Evolutionary conservation across 208 protist genomes (phyloP), one percentile per base, ranked within the genome.

Genomic region (Borovskyia barvae): DNA sequence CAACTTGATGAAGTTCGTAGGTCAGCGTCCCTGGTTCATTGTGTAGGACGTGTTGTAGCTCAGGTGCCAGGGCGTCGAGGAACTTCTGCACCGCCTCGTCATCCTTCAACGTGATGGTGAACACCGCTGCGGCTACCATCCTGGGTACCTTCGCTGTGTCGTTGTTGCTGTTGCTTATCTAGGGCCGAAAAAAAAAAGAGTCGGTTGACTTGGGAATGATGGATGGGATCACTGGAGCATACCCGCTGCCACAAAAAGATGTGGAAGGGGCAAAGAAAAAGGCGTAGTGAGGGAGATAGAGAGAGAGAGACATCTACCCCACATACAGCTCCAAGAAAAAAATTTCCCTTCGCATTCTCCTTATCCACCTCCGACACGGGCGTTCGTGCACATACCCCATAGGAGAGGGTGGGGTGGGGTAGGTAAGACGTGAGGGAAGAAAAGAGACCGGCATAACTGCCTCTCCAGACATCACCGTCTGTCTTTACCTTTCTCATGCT

Each of bases 1-100:
- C 43, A 22, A 42, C 43, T 20, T 81, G 63, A 54, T 82, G 82
- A 1, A 93, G 69, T 58, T 93, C 86, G 48, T 88, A 88, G 48
- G 66, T 72, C 47, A 87, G 47, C 19, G 80, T 83, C 26, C 82
- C 82, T 7, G 86, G 86, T 67, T 90, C 82, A 47, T 79, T 66
- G 51, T 35, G 37, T 7, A 63, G 14, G 53, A 43, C 65, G 61
- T 82, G 51, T 26, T 73, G 60, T 48, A 77, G 80, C 41, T 85
- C 57, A 45, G 56, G 48, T 19, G 69, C 58, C 53, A 89, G 87
- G 22, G 39, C 42, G 14, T 37, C 32, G 33, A 89, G 63, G 36
- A 93, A 88, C 24, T 25, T 20, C 28, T 45, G 26, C 46, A 66
- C 66, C 45, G 83, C 64, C 25, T 50, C 61, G 48, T 65, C 72